Evolutionary conservation across 495 filamentous ascomycete genomes (phyloP), one percentile per base, ranked within the genome.

Genomic region (Daldinia childiae): DNA sequence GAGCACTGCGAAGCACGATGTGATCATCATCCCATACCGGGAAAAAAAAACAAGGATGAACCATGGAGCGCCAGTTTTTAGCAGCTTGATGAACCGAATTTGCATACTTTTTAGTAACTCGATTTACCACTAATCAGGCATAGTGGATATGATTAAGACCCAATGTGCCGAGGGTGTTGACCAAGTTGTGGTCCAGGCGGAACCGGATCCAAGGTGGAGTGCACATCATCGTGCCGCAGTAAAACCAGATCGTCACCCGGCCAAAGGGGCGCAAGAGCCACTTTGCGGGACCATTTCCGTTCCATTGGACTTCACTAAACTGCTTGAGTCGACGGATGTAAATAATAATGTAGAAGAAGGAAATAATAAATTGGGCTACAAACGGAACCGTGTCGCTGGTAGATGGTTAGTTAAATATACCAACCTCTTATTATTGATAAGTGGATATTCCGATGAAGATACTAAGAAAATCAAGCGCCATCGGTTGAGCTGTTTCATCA

Each of bases 171-270:
- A 54, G 50, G 50, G 57, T 32, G 64, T 56, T 72, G 54, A 54
- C 32, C 64, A 68, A 68, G 45, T 54, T 51, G 17, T 72, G 55
- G 43, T 51, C 52, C 34, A 55, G 59, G 52, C 54, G 19, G 48
- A 41, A n/a, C 17, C 50, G 48, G 61, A 48, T 66, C 57, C 50
- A 43, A 48, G 56, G 56, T n/a, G 51, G 55, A 65, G 48, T 50
- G 61, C 51, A 61, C 41, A 61, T 58, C 60, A 69, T 64, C 41
- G 48, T 61, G 52, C 39, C 29, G 15, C 48, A 50, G 56, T 54
- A 19, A 64, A 55, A 56, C 60, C 43, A 65, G 62, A 69, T 70
- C 69, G 74, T 76, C 71, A 57, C 76, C 78, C 60, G 69, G 72
- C 71, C 65, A 74, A 75, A 71, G 48, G 66, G 50, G 52, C 24